Percentiles rank a stretch among this genome's conserved stretches.
Evolutionary conservation across 441 rosid genomes (phyloP).

Genomic region (Adansonia grandidieri): DNA sequence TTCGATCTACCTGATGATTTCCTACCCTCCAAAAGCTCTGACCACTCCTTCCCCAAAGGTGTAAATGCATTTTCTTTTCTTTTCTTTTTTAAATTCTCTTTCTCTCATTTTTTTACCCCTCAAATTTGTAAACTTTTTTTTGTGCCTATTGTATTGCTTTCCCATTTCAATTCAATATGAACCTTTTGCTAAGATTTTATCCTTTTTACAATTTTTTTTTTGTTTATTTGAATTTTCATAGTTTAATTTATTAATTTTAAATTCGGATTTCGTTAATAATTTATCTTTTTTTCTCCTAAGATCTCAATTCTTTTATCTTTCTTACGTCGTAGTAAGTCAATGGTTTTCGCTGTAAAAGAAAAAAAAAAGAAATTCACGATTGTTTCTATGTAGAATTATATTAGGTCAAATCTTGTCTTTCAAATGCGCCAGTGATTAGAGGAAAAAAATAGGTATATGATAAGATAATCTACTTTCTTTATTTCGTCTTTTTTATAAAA

Average conservation of each 20-base stretch:
- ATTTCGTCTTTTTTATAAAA: background rate
- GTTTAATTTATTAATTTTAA: background rate
- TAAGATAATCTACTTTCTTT: no score
- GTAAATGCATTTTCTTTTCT: conserved; percentile 21
- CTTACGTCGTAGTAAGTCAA: background rate
- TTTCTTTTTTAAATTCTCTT: background rate
- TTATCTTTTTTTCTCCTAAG: background rate
- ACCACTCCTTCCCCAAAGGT: conserved; percentile 45
- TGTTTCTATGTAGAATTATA: background rate
- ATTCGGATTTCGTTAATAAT: background rate
- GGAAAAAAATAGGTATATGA: background rate
- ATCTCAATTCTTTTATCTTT: background rate
- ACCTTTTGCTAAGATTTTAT: background rate
- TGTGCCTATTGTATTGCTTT: background rate
- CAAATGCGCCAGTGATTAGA: background rate
- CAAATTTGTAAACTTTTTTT: background rate
- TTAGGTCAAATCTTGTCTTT: background rate
- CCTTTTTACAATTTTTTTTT: background rate
- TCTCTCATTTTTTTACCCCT: background rate
- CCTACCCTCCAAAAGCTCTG: conserved; percentile 49
- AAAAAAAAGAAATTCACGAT: background rate
- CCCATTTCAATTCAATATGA: background rate
- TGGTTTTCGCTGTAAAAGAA: background rate
- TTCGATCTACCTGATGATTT: conserved; percentile 67
- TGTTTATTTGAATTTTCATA: background rate